A percentile compares a stretch with the other conserved stretches of the same genome.
Evolutionary conservation across 2,329 filamentous ascomycete genomes (phyloP).

Genomic region (Parascedosporium putredinis): DNA sequence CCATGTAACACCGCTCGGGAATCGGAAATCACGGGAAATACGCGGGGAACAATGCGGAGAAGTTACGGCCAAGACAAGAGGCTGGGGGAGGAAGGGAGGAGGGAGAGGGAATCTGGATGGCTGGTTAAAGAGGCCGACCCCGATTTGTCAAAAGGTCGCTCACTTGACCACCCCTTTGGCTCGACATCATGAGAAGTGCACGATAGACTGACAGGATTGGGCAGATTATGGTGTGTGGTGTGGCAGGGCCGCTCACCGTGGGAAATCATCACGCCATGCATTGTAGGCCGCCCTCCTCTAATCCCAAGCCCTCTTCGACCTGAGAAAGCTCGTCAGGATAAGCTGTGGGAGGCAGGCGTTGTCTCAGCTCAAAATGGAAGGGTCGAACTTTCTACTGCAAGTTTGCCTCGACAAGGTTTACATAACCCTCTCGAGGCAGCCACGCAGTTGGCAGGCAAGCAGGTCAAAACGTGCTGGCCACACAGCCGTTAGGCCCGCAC

Average conservation of each 20-base stretch:
- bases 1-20: not conserved
- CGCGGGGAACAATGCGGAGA: constrained; percentile 1
- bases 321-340: too few relatives aligned
- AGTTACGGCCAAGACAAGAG: not conserved
- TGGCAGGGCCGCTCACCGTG: not conserved
- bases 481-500: too few relatives aligned
- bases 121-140: not conserved
- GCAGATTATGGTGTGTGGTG: not conserved
- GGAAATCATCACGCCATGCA: constrained; percentile 1
- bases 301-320: too few relatives aligned
- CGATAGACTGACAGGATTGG: not conserved
- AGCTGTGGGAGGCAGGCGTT: too few relatives aligned
- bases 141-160: not conserved
- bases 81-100: not conserved
- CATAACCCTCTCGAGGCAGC: too few relatives aligned
- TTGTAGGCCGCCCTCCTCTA: not conserved
- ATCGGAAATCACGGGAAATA: not conserved
- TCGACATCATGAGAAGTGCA: not conserved
- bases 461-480: too few relatives aligned
- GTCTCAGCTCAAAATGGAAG: not conserved
- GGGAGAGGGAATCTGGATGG: not conserved
- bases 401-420: not conserved
- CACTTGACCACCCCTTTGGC: not conserved
- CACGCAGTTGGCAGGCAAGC: too few relatives aligned
- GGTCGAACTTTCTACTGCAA: not conserved